phyloP scores from a whole-genome alignment of 2,329 filamentous ascomycete genomes.

The Pseudogymnoascus sp. region DNA sequence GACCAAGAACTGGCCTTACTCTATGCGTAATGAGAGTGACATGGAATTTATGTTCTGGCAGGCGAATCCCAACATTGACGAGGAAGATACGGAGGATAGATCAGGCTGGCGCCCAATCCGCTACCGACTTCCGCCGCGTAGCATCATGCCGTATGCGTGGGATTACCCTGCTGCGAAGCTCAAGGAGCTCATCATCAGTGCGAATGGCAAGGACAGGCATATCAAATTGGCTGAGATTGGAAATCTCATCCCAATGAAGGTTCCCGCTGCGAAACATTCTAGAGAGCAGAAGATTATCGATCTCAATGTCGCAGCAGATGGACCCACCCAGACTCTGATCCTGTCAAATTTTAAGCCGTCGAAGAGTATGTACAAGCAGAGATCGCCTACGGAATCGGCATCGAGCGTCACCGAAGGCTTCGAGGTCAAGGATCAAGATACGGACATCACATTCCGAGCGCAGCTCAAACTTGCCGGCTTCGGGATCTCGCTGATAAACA shows the following conservation, averaged over 20 bases:
- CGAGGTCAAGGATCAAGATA: constrained; percentile 88
- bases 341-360: constrained; percentile 89
- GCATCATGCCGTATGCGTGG: constrained; percentile 99
- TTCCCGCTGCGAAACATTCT: constrained; percentile 57
- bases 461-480: constrained; percentile 84
- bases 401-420: constrained; percentile 59
- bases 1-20: constrained; percentile 95
- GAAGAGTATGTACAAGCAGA: constrained; percentile 76
- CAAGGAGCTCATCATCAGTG: constrained; percentile 81
- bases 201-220: constrained; percentile 74
- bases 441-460: constrained; percentile 79
- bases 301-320: constrained; percentile 90
- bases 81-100: constrained; percentile 75
- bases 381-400: constrained; percentile 44
- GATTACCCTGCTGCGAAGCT: constrained; percentile 97
- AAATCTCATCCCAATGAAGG: constrained; percentile 89
- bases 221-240: constrained; percentile 95
- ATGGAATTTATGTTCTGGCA: constrained; percentile 96
- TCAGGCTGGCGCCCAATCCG: constrained; percentile 88
- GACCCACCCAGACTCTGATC: constrained; percentile 89
- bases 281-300: constrained; percentile 80
- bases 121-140: constrained; percentile 84
- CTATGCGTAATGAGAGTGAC: constrained; percentile 97
- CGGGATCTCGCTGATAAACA: constrained; percentile 88
- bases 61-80: constrained; percentile 83